These are phyloP conservation scores for Stagonosporopsis tanaceti DNA, from an alignment of 2,329 filamentous ascomycete genomes.

Conservation along the genomic window DNA sequence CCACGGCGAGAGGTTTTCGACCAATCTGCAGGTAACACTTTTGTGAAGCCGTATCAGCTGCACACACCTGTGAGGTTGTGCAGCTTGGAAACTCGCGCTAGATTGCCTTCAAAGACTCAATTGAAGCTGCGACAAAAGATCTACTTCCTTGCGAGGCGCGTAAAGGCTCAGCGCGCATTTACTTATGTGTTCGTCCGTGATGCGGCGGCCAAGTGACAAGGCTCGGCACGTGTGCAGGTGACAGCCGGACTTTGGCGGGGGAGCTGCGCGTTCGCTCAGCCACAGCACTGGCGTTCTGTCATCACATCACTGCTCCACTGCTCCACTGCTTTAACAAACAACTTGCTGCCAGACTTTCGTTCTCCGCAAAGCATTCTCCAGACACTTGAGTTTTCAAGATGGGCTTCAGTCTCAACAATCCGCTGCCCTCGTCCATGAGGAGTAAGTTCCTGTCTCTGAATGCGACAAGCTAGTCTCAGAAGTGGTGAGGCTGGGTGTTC, in stretches of 20 bases:
- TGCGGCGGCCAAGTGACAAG: conserved; percentile 7
- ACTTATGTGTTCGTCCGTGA: not conserved
- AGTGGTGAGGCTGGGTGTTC: conserved; percentile 1
- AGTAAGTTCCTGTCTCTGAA: conserved; percentile 51
- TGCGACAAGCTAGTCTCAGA: conserved; percentile 8
- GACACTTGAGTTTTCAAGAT: conserved; percentile 37
- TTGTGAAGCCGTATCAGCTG: too few species aligned
- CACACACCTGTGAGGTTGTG: too few species aligned
- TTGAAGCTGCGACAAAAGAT: too few species aligned
- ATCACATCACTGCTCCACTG: conserved; percentile 12
- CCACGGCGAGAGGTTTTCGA: not conserved
- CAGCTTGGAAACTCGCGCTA: too few species aligned
- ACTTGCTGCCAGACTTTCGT: not conserved
- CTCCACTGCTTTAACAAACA: conserved; percentile 5
- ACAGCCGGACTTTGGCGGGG: conserved; percentile 12
- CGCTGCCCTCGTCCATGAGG: conserved; percentile 61
- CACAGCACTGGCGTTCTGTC: conserved; percentile 17
- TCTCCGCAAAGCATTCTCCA: conserved; percentile 7
- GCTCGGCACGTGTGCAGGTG: conserved; percentile 19
- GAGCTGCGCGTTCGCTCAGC: conserved; percentile 15
- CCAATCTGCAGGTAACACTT: too few species aligned
- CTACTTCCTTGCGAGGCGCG: too few species aligned
- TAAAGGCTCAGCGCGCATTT: too few species aligned
- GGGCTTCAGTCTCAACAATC: conserved; percentile 62
- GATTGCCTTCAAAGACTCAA: too few species aligned